These are phyloP conservation scores for Geosmithia putterillii DNA, from an alignment of 2,329 filamentous ascomycete genomes.

Conservation along the genomic window DNA sequence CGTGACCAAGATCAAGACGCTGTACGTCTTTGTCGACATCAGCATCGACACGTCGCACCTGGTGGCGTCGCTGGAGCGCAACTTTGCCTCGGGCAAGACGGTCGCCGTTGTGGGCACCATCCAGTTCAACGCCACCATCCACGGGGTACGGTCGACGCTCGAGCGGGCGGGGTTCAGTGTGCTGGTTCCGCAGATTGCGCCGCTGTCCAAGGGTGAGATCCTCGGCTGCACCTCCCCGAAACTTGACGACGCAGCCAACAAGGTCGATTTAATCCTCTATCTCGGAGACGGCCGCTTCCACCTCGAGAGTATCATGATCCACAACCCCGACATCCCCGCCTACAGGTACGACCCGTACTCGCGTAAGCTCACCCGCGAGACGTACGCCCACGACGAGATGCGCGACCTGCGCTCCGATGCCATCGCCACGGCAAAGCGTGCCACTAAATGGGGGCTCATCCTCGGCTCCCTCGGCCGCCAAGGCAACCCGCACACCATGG, in stretches of 20 bases:
- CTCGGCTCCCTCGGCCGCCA: constrained; percentile 85
- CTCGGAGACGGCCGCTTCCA: constrained; percentile 91
- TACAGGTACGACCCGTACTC: constrained; percentile 98
- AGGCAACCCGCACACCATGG: constrained; percentile 88
- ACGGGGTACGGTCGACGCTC: constrained; percentile 66
- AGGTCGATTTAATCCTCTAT: constrained; percentile 71
- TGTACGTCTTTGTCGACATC: constrained; percentile 98
- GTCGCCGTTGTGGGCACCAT: constrained; percentile 94
- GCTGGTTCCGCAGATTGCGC: constrained; percentile 82
- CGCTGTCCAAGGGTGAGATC: constrained; percentile 89
- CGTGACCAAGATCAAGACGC: constrained; percentile 89
- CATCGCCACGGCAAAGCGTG: constrained; percentile 61
- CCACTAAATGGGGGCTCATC: constrained; percentile 89
- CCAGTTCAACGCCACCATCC: constrained; percentile 95
- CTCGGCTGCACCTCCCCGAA: constrained; percentile 90
- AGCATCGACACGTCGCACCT: constrained; percentile 87
- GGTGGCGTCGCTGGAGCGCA: constrained; percentile 74
- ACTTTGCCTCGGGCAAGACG: constrained; percentile 74
- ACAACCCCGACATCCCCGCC: constrained; percentile 81
- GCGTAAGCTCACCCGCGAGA: constrained; percentile 78
- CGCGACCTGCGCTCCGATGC: constrained; percentile 67
- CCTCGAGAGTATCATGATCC: constrained; percentile 97
- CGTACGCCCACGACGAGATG: constrained; percentile 86
- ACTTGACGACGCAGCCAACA: constrained; percentile 42
- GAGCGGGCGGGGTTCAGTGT: constrained; percentile 78